Evolutionary conservation across 2,329 filamentous ascomycete species (phyloP).

Genomic region (Scopulariopsis brevicaulis): DNA sequence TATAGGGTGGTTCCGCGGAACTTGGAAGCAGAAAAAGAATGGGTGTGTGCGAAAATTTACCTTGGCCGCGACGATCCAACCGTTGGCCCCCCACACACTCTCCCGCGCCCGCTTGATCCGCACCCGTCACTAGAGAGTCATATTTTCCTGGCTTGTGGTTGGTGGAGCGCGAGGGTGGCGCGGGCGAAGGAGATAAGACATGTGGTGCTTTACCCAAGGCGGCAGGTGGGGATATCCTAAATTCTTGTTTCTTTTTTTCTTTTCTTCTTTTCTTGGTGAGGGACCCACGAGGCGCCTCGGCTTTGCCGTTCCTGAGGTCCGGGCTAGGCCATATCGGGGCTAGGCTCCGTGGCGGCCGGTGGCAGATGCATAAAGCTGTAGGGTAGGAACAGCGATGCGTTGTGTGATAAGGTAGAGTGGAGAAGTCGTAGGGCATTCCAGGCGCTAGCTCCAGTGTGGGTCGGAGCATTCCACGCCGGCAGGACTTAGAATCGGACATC

Average conservation of each 20-base stretch:
- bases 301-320: not conserved
- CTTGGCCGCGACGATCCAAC: not conserved
- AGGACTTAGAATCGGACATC: too few species aligned
- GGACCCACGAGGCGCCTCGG: constrained; percentile 3
- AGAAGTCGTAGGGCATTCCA: too few species aligned
- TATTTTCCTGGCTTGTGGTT: not conserved
- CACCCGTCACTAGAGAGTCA: not conserved
- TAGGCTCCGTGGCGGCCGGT: not conserved
- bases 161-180: not conserved
- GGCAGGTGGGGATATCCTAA: not conserved
- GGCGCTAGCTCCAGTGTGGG: too few species aligned
- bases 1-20: not conserved
- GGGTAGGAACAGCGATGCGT: too few species aligned
- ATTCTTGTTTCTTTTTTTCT: too few species aligned
- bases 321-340: not conserved
- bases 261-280: not conserved
- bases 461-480: too few species aligned
- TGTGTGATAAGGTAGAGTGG: too few species aligned
- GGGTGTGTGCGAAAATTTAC: not conserved
- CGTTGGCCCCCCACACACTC: not conserved
- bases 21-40: not conserved
- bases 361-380: not conserved
- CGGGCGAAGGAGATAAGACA: not conserved
- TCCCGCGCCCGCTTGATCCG: not conserved
- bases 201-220: not conserved